Percentiles rank a stretch among this genome's conserved stretches.
phyloP scores from a whole-genome alignment of 352 stramenopile species.

The Globisporangium acanthophoron region DNA sequence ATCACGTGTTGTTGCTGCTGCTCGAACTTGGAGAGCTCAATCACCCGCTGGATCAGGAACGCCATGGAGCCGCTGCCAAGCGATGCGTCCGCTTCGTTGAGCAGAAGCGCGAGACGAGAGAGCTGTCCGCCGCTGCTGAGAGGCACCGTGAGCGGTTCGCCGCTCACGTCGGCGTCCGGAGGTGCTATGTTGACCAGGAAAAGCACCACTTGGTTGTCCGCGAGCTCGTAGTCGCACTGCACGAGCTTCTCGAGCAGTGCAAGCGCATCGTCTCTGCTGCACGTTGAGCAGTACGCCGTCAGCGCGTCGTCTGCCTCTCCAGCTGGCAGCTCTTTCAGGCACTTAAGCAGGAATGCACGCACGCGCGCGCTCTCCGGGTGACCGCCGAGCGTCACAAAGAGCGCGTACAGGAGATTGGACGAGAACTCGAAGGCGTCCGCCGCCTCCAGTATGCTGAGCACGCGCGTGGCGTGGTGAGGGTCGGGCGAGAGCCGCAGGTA shows the following conservation, averaged over 20 bases:
- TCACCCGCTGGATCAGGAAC: constrained; percentile 43
- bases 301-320: constrained; percentile 41
- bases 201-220: constrained; percentile 52
- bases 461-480: constrained; percentile 23
- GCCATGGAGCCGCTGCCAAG: constrained; percentile 33
- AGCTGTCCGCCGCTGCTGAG: constrained; percentile 1
- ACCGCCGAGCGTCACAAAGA: constrained; percentile 36
- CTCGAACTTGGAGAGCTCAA: constrained; percentile 28
- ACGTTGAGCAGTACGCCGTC: constrained; percentile 49
- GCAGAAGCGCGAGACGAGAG: neutral
- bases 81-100: constrained; percentile 18
- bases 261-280: constrained; percentile 22
- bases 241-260: constrained; percentile 36
- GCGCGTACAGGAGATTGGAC: constrained; percentile 40
- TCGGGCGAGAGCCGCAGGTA: constrained; percentile 39
- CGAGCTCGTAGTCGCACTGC: constrained; percentile 24
- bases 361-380: constrained; percentile 30
- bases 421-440: constrained; percentile 23
- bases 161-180: neutral
- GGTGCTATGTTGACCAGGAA: constrained; percentile 50
- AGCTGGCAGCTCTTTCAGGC: constrained; percentile 29
- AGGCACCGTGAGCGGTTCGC: neutral
- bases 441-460: constrained; percentile 34
- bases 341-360: constrained; percentile 38
- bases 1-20: neutral